Evolutionary conservation across 805 yeast genomes (phyloP).

Genomic region (Candida nanaspora): DNA sequence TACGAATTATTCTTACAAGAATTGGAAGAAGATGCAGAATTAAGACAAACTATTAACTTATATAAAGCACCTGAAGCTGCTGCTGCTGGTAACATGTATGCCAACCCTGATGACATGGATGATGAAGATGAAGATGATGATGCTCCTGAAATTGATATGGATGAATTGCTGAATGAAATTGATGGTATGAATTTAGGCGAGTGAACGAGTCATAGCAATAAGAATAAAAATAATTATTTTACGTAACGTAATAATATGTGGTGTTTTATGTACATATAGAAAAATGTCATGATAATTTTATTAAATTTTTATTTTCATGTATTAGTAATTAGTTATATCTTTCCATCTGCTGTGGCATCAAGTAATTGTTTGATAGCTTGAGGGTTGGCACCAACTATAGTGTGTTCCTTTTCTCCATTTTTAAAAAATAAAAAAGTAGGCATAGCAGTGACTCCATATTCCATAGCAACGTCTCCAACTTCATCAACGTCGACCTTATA

Average conservation of each 20-base stretch:
- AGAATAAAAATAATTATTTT: background rate
- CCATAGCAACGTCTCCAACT: conserved; percentile 50
- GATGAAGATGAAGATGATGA: conserved; percentile 56
- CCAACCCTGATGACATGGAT: conserved; percentile 21
- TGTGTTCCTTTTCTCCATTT: conserved; percentile 49
- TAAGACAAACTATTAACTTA: conserved; percentile 83
- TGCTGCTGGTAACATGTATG: conserved; percentile 16
- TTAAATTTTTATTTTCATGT: no score
- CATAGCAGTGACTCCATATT: conserved; percentile 63
- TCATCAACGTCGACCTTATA: conserved; percentile 68
- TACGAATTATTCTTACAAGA: conserved; percentile 95
- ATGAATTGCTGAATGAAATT: conserved; percentile 89
- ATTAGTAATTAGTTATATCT: no score
- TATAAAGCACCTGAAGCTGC: conserved; percentile 53
- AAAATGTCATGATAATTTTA: no score
- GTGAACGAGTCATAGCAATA: conserved; percentile 4
- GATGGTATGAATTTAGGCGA: conserved; percentile 87
- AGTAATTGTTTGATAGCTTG: conserved; percentile 24
- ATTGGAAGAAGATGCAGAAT: conserved; percentile 92
- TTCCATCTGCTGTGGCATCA: conserved; percentile 15
- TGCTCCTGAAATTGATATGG: conserved; percentile 84
- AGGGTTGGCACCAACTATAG: conserved; percentile 61
- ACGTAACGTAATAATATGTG: background rate
- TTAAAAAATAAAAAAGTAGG: conserved; percentile 65
- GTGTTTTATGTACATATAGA: background rate